Conservation (phyloP, 2,329 filamentous ascomycete species). For the Aspergillus chevalieri region DNA sequence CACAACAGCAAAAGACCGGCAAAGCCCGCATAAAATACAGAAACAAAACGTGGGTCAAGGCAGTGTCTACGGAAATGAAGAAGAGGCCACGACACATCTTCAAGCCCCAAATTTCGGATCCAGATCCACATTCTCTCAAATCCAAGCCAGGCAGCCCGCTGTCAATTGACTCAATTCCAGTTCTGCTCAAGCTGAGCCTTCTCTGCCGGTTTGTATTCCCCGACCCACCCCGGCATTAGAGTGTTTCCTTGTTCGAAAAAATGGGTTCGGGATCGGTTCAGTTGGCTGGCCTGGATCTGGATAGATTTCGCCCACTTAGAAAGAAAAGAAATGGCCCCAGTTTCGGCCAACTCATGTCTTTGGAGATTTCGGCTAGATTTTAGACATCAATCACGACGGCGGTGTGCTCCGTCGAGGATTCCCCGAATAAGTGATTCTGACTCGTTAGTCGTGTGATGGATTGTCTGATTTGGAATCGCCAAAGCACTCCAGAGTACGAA, state of each 20-base stretch:
- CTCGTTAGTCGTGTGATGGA: neutral
- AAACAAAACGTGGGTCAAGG: neutral
- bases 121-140: neutral
- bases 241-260: too few species aligned
- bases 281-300: too few species aligned
- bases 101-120: neutral
- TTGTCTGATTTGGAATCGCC: neutral
- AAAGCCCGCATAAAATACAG: too few species aligned
- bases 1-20: too few species aligned
- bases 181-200: neutral
- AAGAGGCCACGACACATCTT: neutral
- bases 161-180: neutral
- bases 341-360: too few species aligned
- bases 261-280: too few species aligned
- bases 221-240: neutral
- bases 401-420: neutral
- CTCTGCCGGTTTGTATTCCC: neutral
- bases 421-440: neutral
- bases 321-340: too few species aligned
- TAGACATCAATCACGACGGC: neutral
- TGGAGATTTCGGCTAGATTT: too few species aligned
- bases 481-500: neutral
- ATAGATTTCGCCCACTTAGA: too few species aligned
- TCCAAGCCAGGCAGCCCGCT: neutral
- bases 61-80: neutral